Evolutionary conservation across 345 rosid genomes (phyloP), one percentile per base, ranked within the genome.

Genomic region (Mallotus nudiflorus): DNA sequence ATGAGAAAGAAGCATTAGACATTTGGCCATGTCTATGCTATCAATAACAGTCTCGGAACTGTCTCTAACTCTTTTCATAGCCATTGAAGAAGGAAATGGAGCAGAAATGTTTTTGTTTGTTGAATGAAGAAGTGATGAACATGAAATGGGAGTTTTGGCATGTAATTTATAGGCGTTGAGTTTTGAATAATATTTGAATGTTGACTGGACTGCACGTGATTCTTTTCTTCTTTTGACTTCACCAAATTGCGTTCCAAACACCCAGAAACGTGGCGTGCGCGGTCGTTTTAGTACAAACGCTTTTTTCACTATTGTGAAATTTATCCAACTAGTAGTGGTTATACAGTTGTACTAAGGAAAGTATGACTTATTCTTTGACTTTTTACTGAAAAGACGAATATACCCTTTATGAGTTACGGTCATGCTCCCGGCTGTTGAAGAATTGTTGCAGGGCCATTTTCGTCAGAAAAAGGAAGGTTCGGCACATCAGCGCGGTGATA

Each of bases 11-110:
- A 84, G 52, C 66, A 89, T 75, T 1, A 87, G 69, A 71, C 82
- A 76, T 68, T 73, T 81, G 0, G 83, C 86, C 70, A 86, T 75
- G 62, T 85, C 92, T 25, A 87, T 46, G 49, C 66, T 73, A 63
- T 83, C 81, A 9, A 70, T 73, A 63, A 82, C 81, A 9, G 68
- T 56, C 62, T 77, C 84, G 72, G 44, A 82, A 25, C 63, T 74
- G 4, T 81, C 80, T 79, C 83, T 75, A 22, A 22, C 82, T 78
- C 90, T 84, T 74, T 85, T 87, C 86, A 85, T 81, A 28, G 44
- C 61, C 62, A 65, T 64, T 10, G 5, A 5, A 33, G 42, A 5
- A 33, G 42, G n/a, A 15, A 28, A 18, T 6, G 16, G 62, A 0
- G 35, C 29, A 12, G 33, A 16, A 31, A 51, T 50, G 18, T 18